These are phyloP conservation scores for Ustilago shanxiensis DNA, from an alignment of 1,284 basidiomycete species.

Conservation along the genomic window DNA sequence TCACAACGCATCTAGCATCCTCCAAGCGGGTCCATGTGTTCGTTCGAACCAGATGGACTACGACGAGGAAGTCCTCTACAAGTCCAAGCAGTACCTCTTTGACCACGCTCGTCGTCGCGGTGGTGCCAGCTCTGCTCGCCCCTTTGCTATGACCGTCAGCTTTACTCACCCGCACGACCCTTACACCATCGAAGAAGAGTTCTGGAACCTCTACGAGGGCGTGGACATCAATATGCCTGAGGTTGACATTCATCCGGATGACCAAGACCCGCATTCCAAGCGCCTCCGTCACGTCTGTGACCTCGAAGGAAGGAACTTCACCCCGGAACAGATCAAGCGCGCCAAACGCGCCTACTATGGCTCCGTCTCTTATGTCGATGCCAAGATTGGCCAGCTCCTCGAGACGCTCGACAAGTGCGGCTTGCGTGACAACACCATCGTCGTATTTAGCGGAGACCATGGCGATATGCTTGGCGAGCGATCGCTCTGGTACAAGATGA, in stretches of 20 bases:
- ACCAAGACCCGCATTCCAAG: slow-evolving; percentile 41
- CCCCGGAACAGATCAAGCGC: slow-evolving; percentile 43
- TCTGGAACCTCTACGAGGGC: slow-evolving; percentile 37
- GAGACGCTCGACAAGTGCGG: slow-evolving; percentile 35
- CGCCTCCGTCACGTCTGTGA: slow-evolving; percentile 45
- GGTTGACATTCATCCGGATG: slow-evolving; percentile 37
- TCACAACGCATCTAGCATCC: slow-evolving; percentile 45
- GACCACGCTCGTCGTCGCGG: slow-evolving; percentile 28
- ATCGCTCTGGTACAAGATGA: slow-evolving; percentile 48
- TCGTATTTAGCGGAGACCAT: slow-evolving; percentile 46
- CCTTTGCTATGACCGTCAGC: slow-evolving; percentile 41
- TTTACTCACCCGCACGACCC: slow-evolving; percentile 48
- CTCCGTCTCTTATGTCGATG: slow-evolving; percentile 40
- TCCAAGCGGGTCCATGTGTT: slow-evolving; percentile 42
- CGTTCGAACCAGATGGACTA: slow-evolving; percentile 50
- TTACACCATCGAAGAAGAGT: slow-evolving; percentile 45
- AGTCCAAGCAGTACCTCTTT: slow-evolving; percentile 40
- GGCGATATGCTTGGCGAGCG: slow-evolving; percentile 47
- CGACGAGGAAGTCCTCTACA: slow-evolving; percentile 46
- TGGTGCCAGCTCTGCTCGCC: slow-evolving; percentile 14
- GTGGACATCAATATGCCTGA: slow-evolving; percentile 47
- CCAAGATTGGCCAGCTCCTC: slow-evolving; percentile 41
- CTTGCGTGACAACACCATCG: slow-evolving; percentile 37
- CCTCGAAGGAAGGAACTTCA: slow-evolving; percentile 36
- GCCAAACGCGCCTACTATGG: slow-evolving; percentile 46